phyloP scores from a whole-genome alignment of 257 asterid species.

The Nicotiana tabacum region DNA sequence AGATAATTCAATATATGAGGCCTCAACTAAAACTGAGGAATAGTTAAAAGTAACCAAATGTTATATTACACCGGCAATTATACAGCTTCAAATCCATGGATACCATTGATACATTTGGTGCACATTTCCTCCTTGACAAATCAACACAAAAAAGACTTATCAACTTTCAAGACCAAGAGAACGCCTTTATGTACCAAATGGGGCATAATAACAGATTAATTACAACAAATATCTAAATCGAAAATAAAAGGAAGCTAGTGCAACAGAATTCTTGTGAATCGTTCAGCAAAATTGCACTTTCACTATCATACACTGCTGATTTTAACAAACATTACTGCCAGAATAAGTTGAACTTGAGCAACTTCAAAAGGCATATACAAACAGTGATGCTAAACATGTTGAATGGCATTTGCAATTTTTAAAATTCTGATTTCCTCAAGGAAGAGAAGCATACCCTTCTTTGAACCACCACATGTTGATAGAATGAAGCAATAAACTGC shows the following conservation, averaged over 20 bases:
- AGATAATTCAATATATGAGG: not conserved
- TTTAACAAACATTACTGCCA: not conserved
- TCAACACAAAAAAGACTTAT: not conserved
- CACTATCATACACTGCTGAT: not conserved
- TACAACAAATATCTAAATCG: not conserved
- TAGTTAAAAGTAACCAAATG: not conserved
- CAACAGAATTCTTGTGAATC: not conserved
- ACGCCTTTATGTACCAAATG: not conserved
- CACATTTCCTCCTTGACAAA: not conserved
- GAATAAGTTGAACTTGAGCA: not conserved
- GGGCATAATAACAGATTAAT: not conserved
- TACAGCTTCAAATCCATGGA: not conserved
- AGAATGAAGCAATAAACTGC: slow-evolving; percentile 96
- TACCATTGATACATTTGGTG: not conserved
- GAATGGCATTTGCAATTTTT: not conserved
- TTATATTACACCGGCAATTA: not conserved
- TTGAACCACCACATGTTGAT: slow-evolving; percentile 94
- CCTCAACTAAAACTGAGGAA: not conserved
- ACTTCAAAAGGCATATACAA: not conserved
- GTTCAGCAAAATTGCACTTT: not conserved
- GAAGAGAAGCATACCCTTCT: slow-evolving; percentile 59
- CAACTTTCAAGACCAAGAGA: not conserved
- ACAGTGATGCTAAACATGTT: not conserved
- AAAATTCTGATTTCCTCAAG: not conserved
- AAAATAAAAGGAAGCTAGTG: not conserved